A percentile compares a stretch with the other conserved stretches of the same genome.
These are phyloP conservation scores for Trifolium repens DNA, from an alignment of 306 rosid species.

Conservation along the genomic window DNA sequence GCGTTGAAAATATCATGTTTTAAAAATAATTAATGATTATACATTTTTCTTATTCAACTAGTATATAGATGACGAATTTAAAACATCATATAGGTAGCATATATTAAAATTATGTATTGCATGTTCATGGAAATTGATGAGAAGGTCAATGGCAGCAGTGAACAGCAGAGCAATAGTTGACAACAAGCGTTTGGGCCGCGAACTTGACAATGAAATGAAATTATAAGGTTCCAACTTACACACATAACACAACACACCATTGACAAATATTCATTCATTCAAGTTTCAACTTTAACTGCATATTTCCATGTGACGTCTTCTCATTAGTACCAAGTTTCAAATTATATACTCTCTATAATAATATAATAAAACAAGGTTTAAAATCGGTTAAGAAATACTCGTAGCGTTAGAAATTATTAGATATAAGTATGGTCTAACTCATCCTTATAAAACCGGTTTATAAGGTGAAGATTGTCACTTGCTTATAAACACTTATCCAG, in stretches of 20 bases:
- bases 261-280: constrained; percentile 19
- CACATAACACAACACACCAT: constrained; percentile 20
- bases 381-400: no score
- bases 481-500: no score
- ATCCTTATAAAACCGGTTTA: no score
- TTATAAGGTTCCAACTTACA: background rate
- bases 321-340: constrained; percentile 53
- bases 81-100: background rate
- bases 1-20: no score
- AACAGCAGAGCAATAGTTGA: constrained; percentile 43
- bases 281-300: constrained; percentile 41
- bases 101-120: background rate
- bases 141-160: constrained; percentile 49
- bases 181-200: constrained; percentile 52
- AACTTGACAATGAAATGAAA: constrained; percentile 8
- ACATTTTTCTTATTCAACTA: background rate
- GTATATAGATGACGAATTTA: background rate
- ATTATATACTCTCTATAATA: background rate
- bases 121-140: constrained; percentile 9
- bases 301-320: constrained; percentile 46
- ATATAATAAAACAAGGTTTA: no score
- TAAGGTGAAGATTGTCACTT: no score
- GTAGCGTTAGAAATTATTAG: no score
- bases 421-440: no score
- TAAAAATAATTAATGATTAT: background rate